Conservation (phyloP, 2,329 filamentous ascomycete genomes). For the Ceratocystis albifundus region DNA sequence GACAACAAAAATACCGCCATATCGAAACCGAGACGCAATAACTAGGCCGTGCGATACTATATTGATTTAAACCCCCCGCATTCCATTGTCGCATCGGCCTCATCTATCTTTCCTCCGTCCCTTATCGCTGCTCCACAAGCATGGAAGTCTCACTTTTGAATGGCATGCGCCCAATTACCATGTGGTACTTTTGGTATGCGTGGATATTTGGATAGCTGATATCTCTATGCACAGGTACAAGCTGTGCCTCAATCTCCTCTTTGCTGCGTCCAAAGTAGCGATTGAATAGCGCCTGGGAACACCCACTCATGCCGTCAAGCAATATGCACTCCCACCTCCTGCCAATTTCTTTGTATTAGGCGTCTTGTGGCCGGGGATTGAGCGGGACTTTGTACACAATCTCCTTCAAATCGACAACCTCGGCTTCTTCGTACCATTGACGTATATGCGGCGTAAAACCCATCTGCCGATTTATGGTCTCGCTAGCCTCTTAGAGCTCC, state of each 20-base stretch:
- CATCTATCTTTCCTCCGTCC: not conserved
- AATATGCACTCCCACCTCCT: conserved; percentile 38
- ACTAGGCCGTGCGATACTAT: too few relatives aligned
- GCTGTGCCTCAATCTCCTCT: conserved; percentile 41
- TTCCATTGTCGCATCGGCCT: not conserved
- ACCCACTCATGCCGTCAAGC: conserved; percentile 36
- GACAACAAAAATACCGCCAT: too few relatives aligned
- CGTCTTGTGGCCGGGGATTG: conserved; percentile 43
- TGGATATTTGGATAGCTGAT: conserved; percentile 38
- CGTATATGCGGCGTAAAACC: conserved; percentile 30
- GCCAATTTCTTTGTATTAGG: conserved; percentile 35
- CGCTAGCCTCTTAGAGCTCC: conserved; percentile 34
- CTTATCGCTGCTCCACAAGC: not conserved
- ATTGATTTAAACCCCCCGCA: not conserved
- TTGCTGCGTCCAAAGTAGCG: conserved; percentile 33
- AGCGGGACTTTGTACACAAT: conserved; percentile 43
- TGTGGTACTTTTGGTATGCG: conserved; percentile 39
- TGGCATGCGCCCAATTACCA: conserved; percentile 43
- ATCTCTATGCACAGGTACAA: conserved; percentile 40
- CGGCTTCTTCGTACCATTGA: conserved; percentile 36
- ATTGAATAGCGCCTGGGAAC: conserved; percentile 35
- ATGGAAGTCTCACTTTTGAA: conserved; percentile 25
- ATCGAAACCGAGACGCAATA: too few relatives aligned
- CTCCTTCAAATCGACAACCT: conserved; percentile 46
- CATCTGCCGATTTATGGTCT: conserved; percentile 32